Evolutionary conservation across 148 eudicot species (phyloP).

Genomic region (Vaccinium myrtillus): DNA sequence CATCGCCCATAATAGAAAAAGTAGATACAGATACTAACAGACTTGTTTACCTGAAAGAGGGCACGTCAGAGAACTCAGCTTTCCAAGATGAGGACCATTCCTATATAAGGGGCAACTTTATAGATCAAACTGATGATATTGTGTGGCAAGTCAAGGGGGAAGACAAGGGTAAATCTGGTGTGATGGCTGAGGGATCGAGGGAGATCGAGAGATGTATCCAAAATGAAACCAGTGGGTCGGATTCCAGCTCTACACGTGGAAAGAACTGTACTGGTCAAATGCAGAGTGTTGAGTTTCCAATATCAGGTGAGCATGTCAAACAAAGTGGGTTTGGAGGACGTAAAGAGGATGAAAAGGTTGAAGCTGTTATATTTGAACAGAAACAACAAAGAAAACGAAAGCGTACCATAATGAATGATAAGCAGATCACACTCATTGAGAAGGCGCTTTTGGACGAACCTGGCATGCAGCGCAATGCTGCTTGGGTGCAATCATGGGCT

Average conservation of each 20-base stretch:
- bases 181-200: constrained; percentile 25
- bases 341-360: constrained; percentile 54
- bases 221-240: constrained; percentile 74
- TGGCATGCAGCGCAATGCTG: constrained; percentile 74
- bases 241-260: constrained; percentile 65
- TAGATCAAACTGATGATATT: constrained; percentile 37
- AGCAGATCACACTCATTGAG: constrained; percentile 61
- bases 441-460: constrained; percentile 74
- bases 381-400: constrained; percentile 74
- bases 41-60: constrained; percentile 50
- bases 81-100: constrained; percentile 44
- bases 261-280: constrained; percentile 35
- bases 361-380: constrained; percentile 41
- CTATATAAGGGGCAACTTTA: constrained; percentile 23
- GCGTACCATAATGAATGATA: constrained; percentile 77
- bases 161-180: constrained; percentile 27
- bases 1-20: constrained; percentile 31
- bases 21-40: constrained; percentile 31
- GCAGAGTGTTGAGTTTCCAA: constrained; percentile 35
- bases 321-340: constrained; percentile 34
- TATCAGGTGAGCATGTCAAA: constrained; percentile 30
- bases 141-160: constrained; percentile 31
- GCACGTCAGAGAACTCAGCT: constrained; percentile 48
- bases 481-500: constrained; percentile 63
- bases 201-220: constrained; percentile 41